A percentile compares a stretch with the other conserved stretches of the same genome.
phyloP scores from a whole-genome alignment of 108 stramenopile species.

The Conticribra guillardii region DNA sequence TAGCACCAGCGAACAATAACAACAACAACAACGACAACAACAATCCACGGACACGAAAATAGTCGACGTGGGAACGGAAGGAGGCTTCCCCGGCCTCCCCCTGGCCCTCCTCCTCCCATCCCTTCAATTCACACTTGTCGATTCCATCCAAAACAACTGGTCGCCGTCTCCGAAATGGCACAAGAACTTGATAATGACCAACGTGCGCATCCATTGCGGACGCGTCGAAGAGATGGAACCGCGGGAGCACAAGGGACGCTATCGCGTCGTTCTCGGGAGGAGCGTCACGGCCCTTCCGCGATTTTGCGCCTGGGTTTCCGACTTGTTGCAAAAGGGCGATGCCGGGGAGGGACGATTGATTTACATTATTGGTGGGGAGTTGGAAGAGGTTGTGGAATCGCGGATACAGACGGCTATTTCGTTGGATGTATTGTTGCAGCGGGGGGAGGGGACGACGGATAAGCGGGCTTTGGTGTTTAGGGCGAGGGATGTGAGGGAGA shows the following conservation, averaged over 20 bases:
- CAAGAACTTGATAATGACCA: constrained; percentile 59
- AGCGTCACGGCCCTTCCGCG: constrained; percentile 78
- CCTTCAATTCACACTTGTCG: constrained; percentile 74
- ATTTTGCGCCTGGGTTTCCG: constrained; percentile 79
- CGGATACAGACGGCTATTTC: constrained; percentile 43
- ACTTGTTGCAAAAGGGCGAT: constrained; percentile 48
- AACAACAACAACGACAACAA: not conserved
- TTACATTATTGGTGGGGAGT: constrained; percentile 86
- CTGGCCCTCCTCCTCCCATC: constrained; percentile 80
- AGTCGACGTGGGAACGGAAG: constrained; percentile 81
- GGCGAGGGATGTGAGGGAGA: constrained; percentile 45
- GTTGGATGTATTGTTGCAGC: constrained; percentile 57
- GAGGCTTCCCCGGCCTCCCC: constrained; percentile 93
- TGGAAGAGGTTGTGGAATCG: constrained; percentile 56
- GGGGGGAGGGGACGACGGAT: constrained; percentile 56
- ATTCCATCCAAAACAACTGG: constrained; percentile 83
- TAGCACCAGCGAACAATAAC: constrained; percentile 2
- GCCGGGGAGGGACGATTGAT: constrained; percentile 56
- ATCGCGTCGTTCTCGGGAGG: constrained; percentile 74
- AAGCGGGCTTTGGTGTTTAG: constrained; percentile 73
- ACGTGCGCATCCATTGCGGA: constrained; percentile 78
- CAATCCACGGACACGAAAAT: constrained; percentile 22
- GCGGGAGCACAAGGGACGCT: constrained; percentile 29
- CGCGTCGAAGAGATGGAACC: constrained; percentile 64
- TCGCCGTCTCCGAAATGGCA: constrained; percentile 82